Conservation (phyloP, 2,329 filamentous ascomycete genomes). For the Fusarium torreyae region DNA sequence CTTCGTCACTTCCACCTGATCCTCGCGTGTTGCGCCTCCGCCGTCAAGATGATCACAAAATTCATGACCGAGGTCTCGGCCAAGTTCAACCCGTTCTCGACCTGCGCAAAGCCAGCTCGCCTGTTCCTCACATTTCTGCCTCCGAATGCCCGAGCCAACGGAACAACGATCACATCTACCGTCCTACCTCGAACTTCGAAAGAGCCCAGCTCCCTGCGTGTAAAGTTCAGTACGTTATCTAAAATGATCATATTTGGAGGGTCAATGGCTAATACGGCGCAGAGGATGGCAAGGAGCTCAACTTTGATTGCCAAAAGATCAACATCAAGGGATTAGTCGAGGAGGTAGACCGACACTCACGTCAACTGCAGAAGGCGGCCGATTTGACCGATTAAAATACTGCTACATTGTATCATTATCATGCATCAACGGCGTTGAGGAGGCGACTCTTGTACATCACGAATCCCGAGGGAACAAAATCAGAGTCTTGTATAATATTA, state of each 20-base stretch:
- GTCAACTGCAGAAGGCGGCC: constrained; percentile 84
- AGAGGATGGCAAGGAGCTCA: constrained; percentile 96
- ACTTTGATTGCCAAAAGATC: constrained; percentile 83
- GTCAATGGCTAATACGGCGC: constrained; percentile 46
- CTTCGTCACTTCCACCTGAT: constrained; percentile 3
- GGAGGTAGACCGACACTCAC: constrained; percentile 91
- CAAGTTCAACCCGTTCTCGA: constrained; percentile 93
- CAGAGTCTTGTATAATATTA: constrained; percentile 49
- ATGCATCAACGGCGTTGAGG: constrained; percentile 55
- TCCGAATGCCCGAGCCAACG: constrained; percentile 78
- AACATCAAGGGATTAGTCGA: constrained; percentile 89
- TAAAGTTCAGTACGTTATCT: constrained; percentile 85
- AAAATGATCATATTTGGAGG: not conserved
- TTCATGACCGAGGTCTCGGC: constrained; percentile 89
- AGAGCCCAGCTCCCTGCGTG: constrained; percentile 76
- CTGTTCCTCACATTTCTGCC: constrained; percentile 90
- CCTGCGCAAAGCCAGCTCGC: constrained; percentile 83
- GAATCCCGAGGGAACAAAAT: constrained; percentile 35
- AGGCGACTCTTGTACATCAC: constrained; percentile 44
- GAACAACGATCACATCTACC: constrained; percentile 83
- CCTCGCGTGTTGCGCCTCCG: constrained; percentile 19
- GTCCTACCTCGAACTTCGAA: constrained; percentile 80
- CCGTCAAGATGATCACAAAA: constrained; percentile 80
- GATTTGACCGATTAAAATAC: constrained; percentile 72
- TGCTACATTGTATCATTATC: constrained; percentile 48